Conservation (phyloP, 768 basidiomycete genomes). For the Suillus bovinus region DNA sequence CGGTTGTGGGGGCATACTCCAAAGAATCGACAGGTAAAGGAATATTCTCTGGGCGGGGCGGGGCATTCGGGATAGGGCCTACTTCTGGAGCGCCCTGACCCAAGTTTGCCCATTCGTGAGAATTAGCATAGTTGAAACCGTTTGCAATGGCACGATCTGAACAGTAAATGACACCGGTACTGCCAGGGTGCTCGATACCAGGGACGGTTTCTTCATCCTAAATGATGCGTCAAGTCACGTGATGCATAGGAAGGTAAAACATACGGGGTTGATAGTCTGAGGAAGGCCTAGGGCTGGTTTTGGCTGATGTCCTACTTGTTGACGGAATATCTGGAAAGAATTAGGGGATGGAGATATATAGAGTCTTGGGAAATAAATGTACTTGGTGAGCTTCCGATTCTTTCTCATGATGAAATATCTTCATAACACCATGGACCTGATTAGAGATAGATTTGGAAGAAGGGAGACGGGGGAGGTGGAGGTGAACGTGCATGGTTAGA, state of each 20-base stretch:
- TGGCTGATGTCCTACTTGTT: conserved; percentile 67
- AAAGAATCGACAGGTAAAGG: conserved; percentile 67
- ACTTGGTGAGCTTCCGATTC: conserved; percentile 91
- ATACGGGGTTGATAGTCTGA: conserved; percentile 69
- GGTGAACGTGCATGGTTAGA: conserved; percentile 21
- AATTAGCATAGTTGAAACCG: conserved; percentile 78
- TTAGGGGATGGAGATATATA: conserved; percentile 9
- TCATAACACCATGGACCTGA: conserved; percentile 71
- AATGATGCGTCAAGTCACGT: conserved; percentile 11
- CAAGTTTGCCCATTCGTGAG: conserved; percentile 83
- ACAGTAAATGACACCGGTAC: conserved; percentile 76
- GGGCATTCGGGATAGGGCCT: conserved; percentile 77
- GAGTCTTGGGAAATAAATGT: background rate
- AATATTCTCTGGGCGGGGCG: conserved; percentile 64
- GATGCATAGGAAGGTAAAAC: conserved; percentile 17
- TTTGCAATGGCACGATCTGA: conserved; percentile 95
- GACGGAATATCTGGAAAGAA: conserved; percentile 65
- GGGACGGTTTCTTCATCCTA: conserved; percentile 90
- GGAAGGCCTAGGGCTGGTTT: conserved; percentile 55
- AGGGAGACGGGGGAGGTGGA: conserved; percentile 29
- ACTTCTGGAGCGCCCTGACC: conserved; percentile 95
- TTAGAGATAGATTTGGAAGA: conserved; percentile 30
- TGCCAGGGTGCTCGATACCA: conserved; percentile 77
- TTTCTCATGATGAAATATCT: conserved; percentile 69
- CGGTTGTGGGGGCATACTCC: conserved; percentile 93